Base-by-base conservation (phyloP, 2,329 filamentous ascomycete species). In the Diaporthe citri region DNA sequence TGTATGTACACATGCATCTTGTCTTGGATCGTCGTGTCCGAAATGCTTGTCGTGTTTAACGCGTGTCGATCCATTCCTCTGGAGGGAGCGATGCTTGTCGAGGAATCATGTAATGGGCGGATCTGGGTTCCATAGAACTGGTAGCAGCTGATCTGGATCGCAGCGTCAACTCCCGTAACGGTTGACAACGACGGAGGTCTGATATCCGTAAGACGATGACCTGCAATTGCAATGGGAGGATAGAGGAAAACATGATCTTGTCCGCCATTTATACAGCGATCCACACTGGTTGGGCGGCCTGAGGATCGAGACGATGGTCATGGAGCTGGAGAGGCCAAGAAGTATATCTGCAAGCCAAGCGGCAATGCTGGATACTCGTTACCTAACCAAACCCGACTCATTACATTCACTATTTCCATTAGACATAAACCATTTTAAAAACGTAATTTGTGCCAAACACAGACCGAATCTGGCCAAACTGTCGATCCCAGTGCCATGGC, bases 1-100 rank as follows among this genome's bases (percentile, higher is more conserved):
- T 80, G 75, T 15, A 82, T 77, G 59, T 77, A 82, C 17, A 76
- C 80, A 62, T 82, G 76, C 80, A 82, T 80, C 60, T 25, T 25
- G 41, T 48, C 60, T 66, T 66, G 25, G 41, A 51, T 66, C 71
- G 74, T 74, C 10, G 20, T 66, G 20, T 41, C 28, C n/a, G 60
- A 13, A 34, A 51, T 31, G 25, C 60, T 66, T 66, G 60, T 22
- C 25, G 22, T 64, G 43, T 34, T 17, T 51, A 66, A 66, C 60
- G 60, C 20, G 43, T 66, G 60, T 36, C 43, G 41, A 66, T 66
- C 60, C 60, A 66, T 66, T 66, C 60, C 60, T 66, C 60, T 66
- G 60, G 60, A 66, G 60, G 60, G 43, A 66, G 60, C 20, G 60
- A 66, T 66, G 60, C 60, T 66, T 66, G 43, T 51, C 62, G 43